A percentile compares a stretch with the other conserved stretches of the same genome.
These are phyloP conservation scores for Rhynchospora tenuis DNA, from an alignment of 176 grass and related monocot species.

Conservation along the genomic window DNA sequence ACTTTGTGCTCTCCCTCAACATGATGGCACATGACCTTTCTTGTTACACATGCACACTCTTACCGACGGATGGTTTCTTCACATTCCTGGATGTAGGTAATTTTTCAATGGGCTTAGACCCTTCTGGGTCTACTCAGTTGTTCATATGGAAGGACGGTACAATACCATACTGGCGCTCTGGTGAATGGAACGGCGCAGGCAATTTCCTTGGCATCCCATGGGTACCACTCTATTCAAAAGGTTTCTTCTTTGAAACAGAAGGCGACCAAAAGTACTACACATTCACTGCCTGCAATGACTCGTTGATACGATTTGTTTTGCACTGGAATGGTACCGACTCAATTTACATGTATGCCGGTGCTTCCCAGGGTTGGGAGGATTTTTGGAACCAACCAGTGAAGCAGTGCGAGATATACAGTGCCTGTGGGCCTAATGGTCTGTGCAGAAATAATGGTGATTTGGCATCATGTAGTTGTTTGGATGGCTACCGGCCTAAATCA, in stretches of 20 bases:
- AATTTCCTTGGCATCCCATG: constrained; percentile 71
- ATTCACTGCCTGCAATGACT: constrained; percentile 55
- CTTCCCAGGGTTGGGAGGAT: constrained; percentile 33
- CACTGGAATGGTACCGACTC: constrained; percentile 45
- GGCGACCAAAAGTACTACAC: constrained; percentile 46
- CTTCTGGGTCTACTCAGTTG: constrained; percentile 16
- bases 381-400: constrained; percentile 65
- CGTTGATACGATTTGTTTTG: constrained; percentile 67
- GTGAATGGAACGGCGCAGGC: constrained; percentile 21
- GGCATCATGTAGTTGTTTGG: constrained; percentile 52
- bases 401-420: constrained; percentile 55
- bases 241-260: constrained; percentile 22
- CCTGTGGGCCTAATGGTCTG: constrained; percentile 60
- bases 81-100: not conserved
- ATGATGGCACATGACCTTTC: constrained; percentile 3
- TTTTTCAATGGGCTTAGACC: constrained; percentile 18
- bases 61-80: no score
- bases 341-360: constrained; percentile 34
- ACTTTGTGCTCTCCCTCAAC: no score
- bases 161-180: constrained; percentile 51
- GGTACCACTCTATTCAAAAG: constrained; percentile 54
- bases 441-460: constrained; percentile 25
- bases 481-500: constrained; percentile 51
- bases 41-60: no score
- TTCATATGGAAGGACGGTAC: constrained; percentile 28